Percentiles rank a stretch among this genome's conserved stretches.
Conservation (phyloP, 768 basidiomycete genomes). For the Chiua virens region DNA sequence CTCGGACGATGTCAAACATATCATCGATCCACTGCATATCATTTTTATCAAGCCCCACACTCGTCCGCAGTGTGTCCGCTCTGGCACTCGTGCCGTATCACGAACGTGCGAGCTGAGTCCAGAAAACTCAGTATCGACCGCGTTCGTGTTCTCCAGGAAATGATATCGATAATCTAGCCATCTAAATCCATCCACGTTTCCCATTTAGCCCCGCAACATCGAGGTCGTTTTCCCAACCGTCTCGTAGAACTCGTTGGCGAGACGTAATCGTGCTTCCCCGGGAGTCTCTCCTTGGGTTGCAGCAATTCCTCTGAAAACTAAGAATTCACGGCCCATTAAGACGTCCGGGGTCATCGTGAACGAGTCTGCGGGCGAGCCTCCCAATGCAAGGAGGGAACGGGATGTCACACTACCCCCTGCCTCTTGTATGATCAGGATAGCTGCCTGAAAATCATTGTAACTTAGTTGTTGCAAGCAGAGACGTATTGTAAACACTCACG, state of each 20-base stretch:
- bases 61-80: neutral
- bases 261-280: slow-evolving; percentile 66
- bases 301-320: slow-evolving; percentile 69
- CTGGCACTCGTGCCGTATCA: neutral
- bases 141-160: neutral
- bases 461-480: neutral
- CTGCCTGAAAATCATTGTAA: slow-evolving; percentile 48
- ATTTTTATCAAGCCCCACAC: neutral
- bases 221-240: slow-evolving; percentile 67
- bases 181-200: neutral
- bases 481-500: slow-evolving; percentile 34
- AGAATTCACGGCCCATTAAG: slow-evolving; percentile 75
- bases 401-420: slow-evolving; percentile 80
- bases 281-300: slow-evolving; percentile 60
- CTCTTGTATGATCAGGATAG: slow-evolving; percentile 85
- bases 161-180: neutral
- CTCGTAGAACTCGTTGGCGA: slow-evolving; percentile 83
- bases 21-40: neutral
- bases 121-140: neutral
- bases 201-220: slow-evolving; percentile 30
- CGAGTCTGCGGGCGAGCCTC: slow-evolving; percentile 34
- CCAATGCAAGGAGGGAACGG: slow-evolving; percentile 43
- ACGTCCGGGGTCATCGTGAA: slow-evolving; percentile 67
- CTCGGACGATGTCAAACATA: too few species aligned
- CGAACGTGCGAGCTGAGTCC: slow-evolving; percentile 3